A percentile compares a stretch with the other conserved stretches of the same genome.
phyloP scores from a whole-genome alignment of 2,329 filamentous ascomycete species.

The Daldinia eschscholtzii region DNA sequence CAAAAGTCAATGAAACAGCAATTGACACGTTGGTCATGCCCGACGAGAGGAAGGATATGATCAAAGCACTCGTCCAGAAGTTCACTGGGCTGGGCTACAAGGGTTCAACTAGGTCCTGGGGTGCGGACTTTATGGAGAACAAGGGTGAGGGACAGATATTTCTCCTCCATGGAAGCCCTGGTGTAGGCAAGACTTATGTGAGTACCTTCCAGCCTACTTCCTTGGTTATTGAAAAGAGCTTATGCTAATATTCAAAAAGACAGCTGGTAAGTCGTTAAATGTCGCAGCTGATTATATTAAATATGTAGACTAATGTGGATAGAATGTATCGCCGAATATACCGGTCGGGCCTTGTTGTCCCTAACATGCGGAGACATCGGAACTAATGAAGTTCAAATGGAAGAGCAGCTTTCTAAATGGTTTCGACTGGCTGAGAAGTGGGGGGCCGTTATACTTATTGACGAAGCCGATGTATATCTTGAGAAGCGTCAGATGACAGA shows the following conservation, averaged over 20 bases:
- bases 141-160: slow-evolving; percentile 47
- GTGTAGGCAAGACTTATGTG: no score
- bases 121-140: slow-evolving; percentile 44
- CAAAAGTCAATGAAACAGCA: slow-evolving; percentile 15
- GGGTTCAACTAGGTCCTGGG: slow-evolving; percentile 19
- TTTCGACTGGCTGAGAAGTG: slow-evolving; percentile 34
- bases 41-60: slow-evolving; percentile 31
- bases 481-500: slow-evolving; percentile 26
- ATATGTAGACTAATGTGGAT: neutral
- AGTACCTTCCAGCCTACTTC: no score
- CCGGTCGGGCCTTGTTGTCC: neutral
- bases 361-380: slow-evolving; percentile 9
- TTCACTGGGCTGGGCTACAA: slow-evolving; percentile 2
- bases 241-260: no score
- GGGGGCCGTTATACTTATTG: slow-evolving; percentile 31
- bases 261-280: no score
- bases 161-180: slow-evolving; percentile 33
- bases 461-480: slow-evolving; percentile 28
- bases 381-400: slow-evolving; percentile 7
- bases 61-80: slow-evolving; percentile 34
- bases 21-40: slow-evolving; percentile 36
- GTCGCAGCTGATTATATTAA: no score
- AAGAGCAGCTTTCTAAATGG: slow-evolving; percentile 17
- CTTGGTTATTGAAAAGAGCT: no score
- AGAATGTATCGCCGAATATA: slow-evolving; percentile 9